Percentiles rank a stretch among this genome's conserved stretches.
These are phyloP conservation scores for Pelargonium citronellum DNA, from an alignment of 441 rosid species.

Conservation along the genomic window DNA sequence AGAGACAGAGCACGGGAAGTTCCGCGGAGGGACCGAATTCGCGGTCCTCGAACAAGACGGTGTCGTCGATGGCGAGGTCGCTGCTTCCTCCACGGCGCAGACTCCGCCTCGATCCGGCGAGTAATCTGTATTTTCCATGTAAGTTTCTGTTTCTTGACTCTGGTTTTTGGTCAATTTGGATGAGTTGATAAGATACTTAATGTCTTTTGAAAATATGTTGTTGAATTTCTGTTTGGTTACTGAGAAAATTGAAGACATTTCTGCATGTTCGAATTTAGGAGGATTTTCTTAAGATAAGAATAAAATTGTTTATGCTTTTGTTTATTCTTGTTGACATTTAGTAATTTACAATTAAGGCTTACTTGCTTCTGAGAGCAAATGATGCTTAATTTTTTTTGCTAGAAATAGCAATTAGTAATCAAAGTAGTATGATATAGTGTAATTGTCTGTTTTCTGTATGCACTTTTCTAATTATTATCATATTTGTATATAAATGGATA, in stretches of 20 bases:
- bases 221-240: not conserved
- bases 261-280: not conserved
- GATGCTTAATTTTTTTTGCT: not conserved
- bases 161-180: not conserved
- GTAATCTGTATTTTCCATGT: constrained; percentile 72
- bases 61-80: not conserved
- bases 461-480: no score
- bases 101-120: constrained; percentile 3
- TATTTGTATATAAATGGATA: no score
- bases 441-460: no score
- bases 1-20: constrained; percentile 23
- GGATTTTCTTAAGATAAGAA: not conserved
- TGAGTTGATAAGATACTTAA: not conserved
- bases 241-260: not conserved
- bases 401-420: not conserved
- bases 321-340: constrained; percentile 1
- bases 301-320: not conserved
- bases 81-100: not conserved
- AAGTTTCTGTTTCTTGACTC: constrained; percentile 13
- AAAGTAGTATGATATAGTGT: not conserved
- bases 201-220: not conserved
- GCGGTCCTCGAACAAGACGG: constrained; percentile 20
- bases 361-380: not conserved
- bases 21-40: constrained; percentile 12
- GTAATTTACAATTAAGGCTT: constrained; percentile 3